These are phyloP conservation scores for Diaporthe vexans DNA, from an alignment of 2,329 filamentous ascomycete species.

Conservation along the genomic window DNA sequence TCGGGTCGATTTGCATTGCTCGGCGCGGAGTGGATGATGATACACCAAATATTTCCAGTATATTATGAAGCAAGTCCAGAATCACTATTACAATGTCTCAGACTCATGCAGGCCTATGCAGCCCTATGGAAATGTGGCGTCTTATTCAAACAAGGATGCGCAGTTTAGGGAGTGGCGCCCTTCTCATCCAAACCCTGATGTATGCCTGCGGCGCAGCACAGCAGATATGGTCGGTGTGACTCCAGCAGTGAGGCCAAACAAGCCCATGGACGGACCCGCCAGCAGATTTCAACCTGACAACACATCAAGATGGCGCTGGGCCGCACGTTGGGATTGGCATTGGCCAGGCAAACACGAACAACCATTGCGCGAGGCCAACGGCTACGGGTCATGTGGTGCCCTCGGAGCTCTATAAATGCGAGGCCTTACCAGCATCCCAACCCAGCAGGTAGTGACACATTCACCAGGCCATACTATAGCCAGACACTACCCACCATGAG, in stretches of 20 bases:
- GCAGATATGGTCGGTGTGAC: too few relatives aligned
- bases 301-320: background rate
- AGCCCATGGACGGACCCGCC: background rate
- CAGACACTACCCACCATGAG: background rate
- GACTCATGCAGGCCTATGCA: background rate
- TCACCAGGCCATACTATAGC: background rate
- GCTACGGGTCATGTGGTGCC: background rate
- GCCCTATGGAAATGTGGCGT: background rate
- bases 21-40: constrained; percentile 12
- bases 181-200: background rate
- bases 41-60: constrained; percentile 20
- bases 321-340: background rate
- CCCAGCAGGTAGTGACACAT: background rate
- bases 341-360: background rate
- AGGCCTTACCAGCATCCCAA: background rate
- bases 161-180: background rate
- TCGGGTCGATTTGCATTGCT: constrained; percentile 18
- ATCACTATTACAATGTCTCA: background rate
- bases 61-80: background rate
- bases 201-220: background rate
- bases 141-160: background rate
- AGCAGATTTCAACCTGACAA: background rate
- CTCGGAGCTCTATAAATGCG: background rate
- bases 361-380: background rate
- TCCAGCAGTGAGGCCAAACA: constrained; percentile 7